Evolutionary conservation across 108 stramenopile species (phyloP), one percentile per base, ranked within the genome.

Genomic region (Pseudonitzschia pungens): DNA sequence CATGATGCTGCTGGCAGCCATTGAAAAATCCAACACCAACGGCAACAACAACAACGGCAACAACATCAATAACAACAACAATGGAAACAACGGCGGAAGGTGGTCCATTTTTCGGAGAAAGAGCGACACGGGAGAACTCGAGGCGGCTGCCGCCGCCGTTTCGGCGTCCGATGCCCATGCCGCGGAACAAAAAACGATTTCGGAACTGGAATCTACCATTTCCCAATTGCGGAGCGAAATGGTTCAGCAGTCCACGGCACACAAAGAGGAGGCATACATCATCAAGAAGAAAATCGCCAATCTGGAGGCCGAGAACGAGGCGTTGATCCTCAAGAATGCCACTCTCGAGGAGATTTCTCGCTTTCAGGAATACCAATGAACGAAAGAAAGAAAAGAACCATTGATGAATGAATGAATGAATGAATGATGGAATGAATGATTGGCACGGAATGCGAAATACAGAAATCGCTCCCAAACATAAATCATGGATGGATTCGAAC

Each of bases 211-310:
- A 33, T 70, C 62, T 24, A 77, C 41, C 51, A 74, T 69, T n/a
- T 48, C 65, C 40, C 32, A 72, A 58, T 40, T 84, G 32, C 68
- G 74, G 33, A 79, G 78, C 50, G 78, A 84, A 31, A 27, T 84
- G 22, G 76, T 84, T 65, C 69, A 68, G 26, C 10, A 77, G 56
- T 52, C 68, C 16, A 55, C 78, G 14, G 40, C 70, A 5, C 79
- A 76, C 68, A 84, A 80, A 27, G 79, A 84, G 21, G 74, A 80
- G 28, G 43, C 60, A 33, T 84, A 84, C 65, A 52, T 20, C 15
- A 73, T 41, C 1, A 44, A 77, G 43, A 84, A 79, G 45, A 42
- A 40, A 33, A 77, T 84, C 22, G 57, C 50, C 24, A 53, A 71
- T 26, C 40, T 84, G 51, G 48, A 73, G 57, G 56, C 53, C 14